A percentile compares a stretch with the other conserved stretches of the same genome.
Evolutionary conservation across 345 rosid species (phyloP).

Genomic region (Alliaria petiolata): DNA sequence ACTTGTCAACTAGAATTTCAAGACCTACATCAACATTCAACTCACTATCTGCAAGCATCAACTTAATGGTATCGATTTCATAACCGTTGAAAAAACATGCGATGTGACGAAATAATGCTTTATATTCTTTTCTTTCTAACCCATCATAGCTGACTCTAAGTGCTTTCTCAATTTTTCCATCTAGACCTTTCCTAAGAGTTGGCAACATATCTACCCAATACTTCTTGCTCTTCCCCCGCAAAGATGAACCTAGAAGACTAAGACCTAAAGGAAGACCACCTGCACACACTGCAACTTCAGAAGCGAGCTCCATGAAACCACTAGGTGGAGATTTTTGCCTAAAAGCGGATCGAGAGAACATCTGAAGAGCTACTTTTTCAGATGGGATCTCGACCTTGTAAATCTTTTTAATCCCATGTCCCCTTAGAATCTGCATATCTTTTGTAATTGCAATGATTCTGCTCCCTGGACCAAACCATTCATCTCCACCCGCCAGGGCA

Average conservation of each 20-base stretch:
- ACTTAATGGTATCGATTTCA: not conserved
- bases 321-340: too few relatives aligned
- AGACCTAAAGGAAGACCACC: conserved; percentile 33
- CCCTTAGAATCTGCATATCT: too few relatives aligned
- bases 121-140: not conserved
- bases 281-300: not conserved
- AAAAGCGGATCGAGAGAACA: too few relatives aligned
- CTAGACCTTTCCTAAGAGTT: not conserved
- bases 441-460: too few relatives aligned
- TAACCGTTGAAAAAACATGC: conserved; percentile 25
- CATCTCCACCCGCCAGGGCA: too few relatives aligned
- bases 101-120: conserved; percentile 30
- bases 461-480: too few relatives aligned
- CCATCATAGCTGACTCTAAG: conserved; percentile 29
- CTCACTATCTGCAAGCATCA: not conserved
- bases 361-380: too few relatives aligned
- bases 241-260: conserved; percentile 8
- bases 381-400: too few relatives aligned
- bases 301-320: not conserved
- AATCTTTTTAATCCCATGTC: too few relatives aligned
- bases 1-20: not conserved
- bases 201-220: conserved; percentile 13
- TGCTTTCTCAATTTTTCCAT: not conserved
- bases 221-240: not conserved
- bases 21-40: not conserved